Evolutionary conservation across 352 stramenopile genomes (phyloP).

Genomic region (Pythium aristosporum): DNA sequence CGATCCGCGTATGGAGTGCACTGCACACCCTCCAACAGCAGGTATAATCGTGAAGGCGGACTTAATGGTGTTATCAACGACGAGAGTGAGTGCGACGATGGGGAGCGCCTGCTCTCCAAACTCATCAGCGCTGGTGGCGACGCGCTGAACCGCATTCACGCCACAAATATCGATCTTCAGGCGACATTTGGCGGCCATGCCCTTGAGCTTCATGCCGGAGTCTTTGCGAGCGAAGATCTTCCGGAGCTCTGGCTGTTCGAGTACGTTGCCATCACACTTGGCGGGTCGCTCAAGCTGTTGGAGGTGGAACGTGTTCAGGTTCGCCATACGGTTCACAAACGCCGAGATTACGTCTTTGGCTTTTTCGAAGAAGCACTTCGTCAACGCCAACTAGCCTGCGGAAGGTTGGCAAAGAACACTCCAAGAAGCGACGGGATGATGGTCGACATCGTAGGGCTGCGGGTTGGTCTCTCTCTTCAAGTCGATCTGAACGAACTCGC

Average conservation of each 20-base stretch:
- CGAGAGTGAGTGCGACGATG: constrained; percentile 37
- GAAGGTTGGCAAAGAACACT: neutral
- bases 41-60: constrained; percentile 59
- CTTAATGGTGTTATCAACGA: constrained; percentile 59
- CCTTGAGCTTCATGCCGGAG: constrained; percentile 39
- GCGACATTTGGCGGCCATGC: constrained; percentile 30
- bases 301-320: constrained; percentile 40
- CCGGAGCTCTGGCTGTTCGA: constrained; percentile 70
- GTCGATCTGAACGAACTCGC: constrained; percentile 39
- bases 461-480: constrained; percentile 33
- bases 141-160: constrained; percentile 58
- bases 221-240: constrained; percentile 68
- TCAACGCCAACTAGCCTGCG: constrained; percentile 39
- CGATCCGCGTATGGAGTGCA: constrained; percentile 52
- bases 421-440: constrained; percentile 53
- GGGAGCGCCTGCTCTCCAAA: constrained; percentile 34
- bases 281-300: constrained; percentile 38
- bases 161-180: constrained; percentile 46
- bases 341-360: constrained; percentile 59
- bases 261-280: constrained; percentile 41
- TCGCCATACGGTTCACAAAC: constrained; percentile 49
- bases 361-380: constrained; percentile 67
- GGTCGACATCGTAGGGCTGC: constrained; percentile 49
- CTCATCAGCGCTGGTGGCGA: constrained; percentile 67
- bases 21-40: constrained; percentile 47